A percentile compares a stretch with the other conserved stretches of the same genome.
Evolutionary conservation across 441 rosid genomes (phyloP).

Genomic region (Mallotus repandus): DNA sequence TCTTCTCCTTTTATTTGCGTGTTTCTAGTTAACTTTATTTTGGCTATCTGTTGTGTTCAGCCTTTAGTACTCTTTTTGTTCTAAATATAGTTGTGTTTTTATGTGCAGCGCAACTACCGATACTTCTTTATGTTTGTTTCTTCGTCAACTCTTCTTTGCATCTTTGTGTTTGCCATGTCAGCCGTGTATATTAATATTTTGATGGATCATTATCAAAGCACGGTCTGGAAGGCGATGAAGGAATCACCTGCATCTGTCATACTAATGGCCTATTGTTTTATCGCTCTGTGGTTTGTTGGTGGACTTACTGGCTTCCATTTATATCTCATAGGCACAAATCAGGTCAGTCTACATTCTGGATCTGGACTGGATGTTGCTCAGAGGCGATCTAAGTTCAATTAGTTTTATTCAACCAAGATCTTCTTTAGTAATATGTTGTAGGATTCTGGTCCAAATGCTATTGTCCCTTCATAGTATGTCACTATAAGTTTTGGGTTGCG

Average conservation of each 20-base stretch:
- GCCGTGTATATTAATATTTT: conserved; percentile 79
- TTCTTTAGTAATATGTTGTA: background rate
- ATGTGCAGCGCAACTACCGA: conserved; percentile 91
- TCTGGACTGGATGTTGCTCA: background rate
- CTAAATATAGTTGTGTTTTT: conserved; percentile 14
- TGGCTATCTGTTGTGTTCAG: background rate
- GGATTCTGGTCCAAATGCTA: conserved; percentile 1
- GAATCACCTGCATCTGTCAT: conserved; percentile 82
- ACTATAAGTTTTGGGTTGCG: background rate
- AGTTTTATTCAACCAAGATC: background rate
- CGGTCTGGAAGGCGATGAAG: conserved; percentile 89
- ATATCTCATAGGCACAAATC: conserved; percentile 86
- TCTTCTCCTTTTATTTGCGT: background rate
- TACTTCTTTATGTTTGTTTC: conserved; percentile 96
- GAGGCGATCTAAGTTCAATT: background rate
- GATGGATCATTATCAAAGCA: conserved; percentile 63
- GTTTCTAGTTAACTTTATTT: background rate
- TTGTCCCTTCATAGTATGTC: background rate
- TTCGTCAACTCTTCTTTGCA: conserved; percentile 81
- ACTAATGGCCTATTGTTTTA: conserved; percentile 81
- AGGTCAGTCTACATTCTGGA: conserved; percentile 54
- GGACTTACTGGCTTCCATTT: conserved; percentile 94
- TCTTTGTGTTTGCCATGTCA: conserved; percentile 82
- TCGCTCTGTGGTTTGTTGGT: conserved; percentile 93
- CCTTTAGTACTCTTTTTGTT: background rate